A percentile compares a stretch with the other conserved stretches of the same genome.
Evolutionary conservation across 1,284 basidiomycete genomes (phyloP).

Genomic region (Moniliophthora roreri): DNA sequence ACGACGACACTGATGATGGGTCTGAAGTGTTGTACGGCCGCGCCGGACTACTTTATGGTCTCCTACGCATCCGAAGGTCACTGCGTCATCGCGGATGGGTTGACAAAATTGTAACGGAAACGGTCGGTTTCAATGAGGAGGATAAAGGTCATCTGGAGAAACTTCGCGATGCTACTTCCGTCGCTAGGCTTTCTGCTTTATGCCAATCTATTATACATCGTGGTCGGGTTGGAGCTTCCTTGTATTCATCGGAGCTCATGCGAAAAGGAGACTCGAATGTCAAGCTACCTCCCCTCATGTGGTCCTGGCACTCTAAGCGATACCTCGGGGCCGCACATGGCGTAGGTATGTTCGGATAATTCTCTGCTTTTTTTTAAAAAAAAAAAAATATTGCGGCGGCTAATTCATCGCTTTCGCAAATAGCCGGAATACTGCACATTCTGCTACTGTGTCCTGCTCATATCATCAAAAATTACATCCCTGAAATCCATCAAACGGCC

Average conservation of each 20-base stretch:
- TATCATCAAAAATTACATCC: slow-evolving; percentile 36
- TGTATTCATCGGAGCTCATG: slow-evolving; percentile 28
- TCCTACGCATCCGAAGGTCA: slow-evolving; percentile 39
- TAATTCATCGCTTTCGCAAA: not conserved
- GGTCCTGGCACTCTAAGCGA: slow-evolving; percentile 53
- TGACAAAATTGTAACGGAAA: too few species aligned
- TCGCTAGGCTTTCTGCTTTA: slow-evolving; percentile 29
- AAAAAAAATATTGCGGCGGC: too few species aligned
- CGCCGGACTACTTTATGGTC: slow-evolving; percentile 52
- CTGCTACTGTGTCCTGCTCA: slow-evolving; percentile 41
- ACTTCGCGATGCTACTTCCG: slow-evolving; percentile 24
- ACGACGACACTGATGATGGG: slow-evolving; percentile 28
- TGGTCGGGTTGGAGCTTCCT: slow-evolving; percentile 40
- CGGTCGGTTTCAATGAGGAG: not conserved
- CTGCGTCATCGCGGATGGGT: slow-evolving; percentile 13
- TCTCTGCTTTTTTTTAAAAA: not conserved
- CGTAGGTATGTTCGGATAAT: slow-evolving; percentile 40
- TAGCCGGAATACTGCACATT: slow-evolving; percentile 53
- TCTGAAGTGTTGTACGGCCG: slow-evolving; percentile 60
- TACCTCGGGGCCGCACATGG: slow-evolving; percentile 60
- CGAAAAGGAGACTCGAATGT: slow-evolving; percentile 5
- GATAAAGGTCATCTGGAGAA: not conserved
- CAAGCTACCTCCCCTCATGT: slow-evolving; percentile 46
- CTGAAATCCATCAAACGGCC: slow-evolving; percentile 40
- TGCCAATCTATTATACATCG: slow-evolving; percentile 46